Evolutionary conservation across 1,139 yeast genomes (phyloP).

Genomic region (Taphrina sp.): DNA sequence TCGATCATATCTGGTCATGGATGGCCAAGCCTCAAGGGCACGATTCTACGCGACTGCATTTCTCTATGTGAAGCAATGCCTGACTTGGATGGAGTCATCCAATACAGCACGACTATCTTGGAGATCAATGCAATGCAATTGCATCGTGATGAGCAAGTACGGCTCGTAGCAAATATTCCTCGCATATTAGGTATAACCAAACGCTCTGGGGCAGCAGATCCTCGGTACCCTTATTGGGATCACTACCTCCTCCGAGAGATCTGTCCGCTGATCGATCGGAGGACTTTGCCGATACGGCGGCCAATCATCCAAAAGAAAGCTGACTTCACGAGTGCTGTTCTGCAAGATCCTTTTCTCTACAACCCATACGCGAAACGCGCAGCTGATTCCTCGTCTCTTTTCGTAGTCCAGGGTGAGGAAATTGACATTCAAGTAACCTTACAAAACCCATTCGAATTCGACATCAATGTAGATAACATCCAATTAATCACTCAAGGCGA

Average conservation of each 20-base stretch:
- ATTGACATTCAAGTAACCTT: constrained; percentile 49
- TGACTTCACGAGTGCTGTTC: not conserved
- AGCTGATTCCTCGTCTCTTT: constrained; percentile 9
- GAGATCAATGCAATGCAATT: constrained; percentile 50
- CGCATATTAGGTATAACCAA: constrained; percentile 42
- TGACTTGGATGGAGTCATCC: constrained; percentile 52
- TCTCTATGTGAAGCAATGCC: constrained; percentile 54
- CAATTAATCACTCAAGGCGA: constrained; percentile 38
- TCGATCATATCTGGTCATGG: constrained; percentile 42
- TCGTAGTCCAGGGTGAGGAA: constrained; percentile 37
- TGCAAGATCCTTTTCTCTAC: constrained; percentile 44
- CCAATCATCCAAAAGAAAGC: constrained; percentile 37
- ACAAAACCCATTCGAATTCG: constrained; percentile 81
- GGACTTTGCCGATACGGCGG: constrained; percentile 3
- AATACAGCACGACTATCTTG: constrained; percentile 55
- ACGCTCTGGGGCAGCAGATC: constrained; percentile 41
- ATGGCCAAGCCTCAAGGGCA: constrained; percentile 63
- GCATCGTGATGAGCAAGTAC: constrained; percentile 52
- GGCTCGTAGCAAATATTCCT: constrained; percentile 42
- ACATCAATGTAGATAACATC: constrained; percentile 60
- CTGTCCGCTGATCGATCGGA: constrained; percentile 32
- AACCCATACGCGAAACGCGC: constrained; percentile 46
- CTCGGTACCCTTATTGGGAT: constrained; percentile 61
- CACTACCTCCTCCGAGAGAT: constrained; percentile 61
- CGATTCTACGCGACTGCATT: constrained; percentile 57